Evolutionary conservation across 2,329 filamentous ascomycete species (phyloP).

Genomic region (Didymella pomorum): DNA sequence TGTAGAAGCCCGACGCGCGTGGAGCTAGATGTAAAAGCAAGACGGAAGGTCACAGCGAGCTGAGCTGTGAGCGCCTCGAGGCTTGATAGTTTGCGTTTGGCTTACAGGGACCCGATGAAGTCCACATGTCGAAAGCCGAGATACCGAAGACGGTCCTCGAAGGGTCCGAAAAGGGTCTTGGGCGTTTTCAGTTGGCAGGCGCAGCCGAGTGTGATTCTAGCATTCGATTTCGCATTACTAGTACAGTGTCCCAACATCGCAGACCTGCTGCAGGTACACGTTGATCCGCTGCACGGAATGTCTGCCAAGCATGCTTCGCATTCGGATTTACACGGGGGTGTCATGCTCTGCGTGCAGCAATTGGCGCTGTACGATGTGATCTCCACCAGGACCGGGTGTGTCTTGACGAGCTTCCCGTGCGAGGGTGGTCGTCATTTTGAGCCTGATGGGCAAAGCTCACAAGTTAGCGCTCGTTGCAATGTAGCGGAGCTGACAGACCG

Average conservation of each 20-base stretch:
- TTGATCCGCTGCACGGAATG: neutral
- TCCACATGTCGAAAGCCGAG: slow-evolving; percentile 6
- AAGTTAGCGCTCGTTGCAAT: neutral
- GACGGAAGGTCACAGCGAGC: neutral
- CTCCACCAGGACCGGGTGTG: neutral
- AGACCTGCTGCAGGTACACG: slow-evolving; percentile 10
- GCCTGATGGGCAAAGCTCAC: neutral
- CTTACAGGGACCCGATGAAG: slow-evolving; percentile 1
- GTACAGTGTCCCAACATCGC: neutral
- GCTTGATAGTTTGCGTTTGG: slow-evolving; percentile 1
- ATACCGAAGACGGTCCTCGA: neutral
- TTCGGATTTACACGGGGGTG: slow-evolving; percentile 6
- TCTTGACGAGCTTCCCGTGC: neutral
- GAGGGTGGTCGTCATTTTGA: neutral
- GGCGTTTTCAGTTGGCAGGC: neutral
- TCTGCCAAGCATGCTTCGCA: slow-evolving; percentile 8
- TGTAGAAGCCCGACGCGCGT: neutral
- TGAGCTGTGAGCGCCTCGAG: neutral
- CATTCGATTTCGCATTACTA: neutral
- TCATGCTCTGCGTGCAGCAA: neutral
- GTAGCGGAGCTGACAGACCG: neutral
- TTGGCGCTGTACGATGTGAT: slow-evolving; percentile 2
- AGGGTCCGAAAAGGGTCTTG: neutral
- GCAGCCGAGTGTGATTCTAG: neutral
- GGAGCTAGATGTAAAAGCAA: slow-evolving; percentile 10